Percentiles rank a stretch among this genome's conserved stretches.
phyloP scores from a whole-genome alignment of 2,329 filamentous ascomycete species.

The Aspergillus fumigatus region DNA sequence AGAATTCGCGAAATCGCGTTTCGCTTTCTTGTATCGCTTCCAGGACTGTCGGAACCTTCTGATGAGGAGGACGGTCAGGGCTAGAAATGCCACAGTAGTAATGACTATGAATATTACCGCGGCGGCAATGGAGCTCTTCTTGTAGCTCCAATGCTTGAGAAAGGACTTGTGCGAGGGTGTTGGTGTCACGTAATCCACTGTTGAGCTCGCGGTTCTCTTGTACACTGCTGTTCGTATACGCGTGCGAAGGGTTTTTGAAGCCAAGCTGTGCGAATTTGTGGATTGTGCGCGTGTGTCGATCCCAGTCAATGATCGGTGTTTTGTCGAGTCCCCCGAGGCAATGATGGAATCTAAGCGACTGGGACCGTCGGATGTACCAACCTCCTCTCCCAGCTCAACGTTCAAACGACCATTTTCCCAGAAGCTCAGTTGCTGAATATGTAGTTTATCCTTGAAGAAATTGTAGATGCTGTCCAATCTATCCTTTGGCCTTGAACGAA shows the following conservation, averaged over 20 bases:
- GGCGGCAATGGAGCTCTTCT: slow-evolving; percentile 25
- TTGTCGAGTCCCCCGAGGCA: neutral
- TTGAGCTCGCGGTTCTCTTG: neutral
- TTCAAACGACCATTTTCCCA: neutral
- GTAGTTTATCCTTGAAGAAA: neutral
- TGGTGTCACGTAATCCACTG: neutral
- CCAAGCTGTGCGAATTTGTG: neutral
- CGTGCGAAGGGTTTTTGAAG: neutral
- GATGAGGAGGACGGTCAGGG: slow-evolving; percentile 20
- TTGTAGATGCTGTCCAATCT: neutral
- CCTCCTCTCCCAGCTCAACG: neutral
- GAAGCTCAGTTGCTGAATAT: neutral
- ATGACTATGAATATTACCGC: slow-evolving; percentile 20
- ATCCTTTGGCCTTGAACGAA: neutral
- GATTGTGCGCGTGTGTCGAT: neutral
- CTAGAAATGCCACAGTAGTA: slow-evolving; percentile 15
- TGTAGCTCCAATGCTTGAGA: slow-evolving; percentile 15
- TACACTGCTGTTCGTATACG: neutral
- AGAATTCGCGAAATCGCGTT: slow-evolving; percentile 13
- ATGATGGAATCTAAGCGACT: neutral
- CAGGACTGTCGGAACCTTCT: slow-evolving; percentile 13
- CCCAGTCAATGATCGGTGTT: neutral
- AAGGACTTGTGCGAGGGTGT: slow-evolving; percentile 3
- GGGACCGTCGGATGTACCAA: neutral
- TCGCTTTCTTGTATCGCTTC: slow-evolving; percentile 11